A percentile compares a stretch with the other conserved stretches of the same genome.
Evolutionary conservation across 768 basidiomycete genomes (phyloP).

Genomic region (Suillus weaverae): DNA sequence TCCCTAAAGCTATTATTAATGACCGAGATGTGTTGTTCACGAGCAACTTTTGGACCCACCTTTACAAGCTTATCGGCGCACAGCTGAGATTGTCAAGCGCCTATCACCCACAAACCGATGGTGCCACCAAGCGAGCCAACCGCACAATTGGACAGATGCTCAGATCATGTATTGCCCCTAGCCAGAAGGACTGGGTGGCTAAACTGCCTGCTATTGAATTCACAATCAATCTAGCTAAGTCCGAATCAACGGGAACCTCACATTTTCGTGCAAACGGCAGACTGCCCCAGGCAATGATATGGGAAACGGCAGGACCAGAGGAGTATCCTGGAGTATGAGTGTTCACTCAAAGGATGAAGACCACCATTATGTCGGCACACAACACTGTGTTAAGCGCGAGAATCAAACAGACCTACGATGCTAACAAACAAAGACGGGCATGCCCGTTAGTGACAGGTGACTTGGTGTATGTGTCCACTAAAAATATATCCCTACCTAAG

Average conservation of each 20-base stretch:
- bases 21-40: slow-evolving; percentile 20
- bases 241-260: too few relatives aligned
- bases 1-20: slow-evolving; percentile 16
- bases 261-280: not conserved
- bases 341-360: too few relatives aligned
- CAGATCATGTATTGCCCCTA: rapidly evolving
- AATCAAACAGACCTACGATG: not conserved
- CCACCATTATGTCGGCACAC: too few relatives aligned
- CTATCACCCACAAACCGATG: too few relatives aligned
- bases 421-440: not conserved
- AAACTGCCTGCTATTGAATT: not conserved
- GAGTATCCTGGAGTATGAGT: too few relatives aligned
- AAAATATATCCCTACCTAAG: slow-evolving; percentile 13
- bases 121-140: too few relatives aligned
- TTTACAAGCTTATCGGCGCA: too few relatives aligned
- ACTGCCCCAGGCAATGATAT: not conserved
- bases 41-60: too few relatives aligned
- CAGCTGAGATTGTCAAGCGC: too few relatives aligned
- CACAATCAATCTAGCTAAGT: too few relatives aligned
- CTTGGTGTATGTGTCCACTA: not conserved
- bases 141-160: too few relatives aligned
- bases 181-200: not conserved
- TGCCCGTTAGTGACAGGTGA: not conserved
- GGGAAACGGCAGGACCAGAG: not conserved
- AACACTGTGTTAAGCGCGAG: too few relatives aligned